These are phyloP conservation scores for Pholiota molesta DNA, from an alignment of 768 basidiomycete genomes.

Conservation along the genomic window DNA sequence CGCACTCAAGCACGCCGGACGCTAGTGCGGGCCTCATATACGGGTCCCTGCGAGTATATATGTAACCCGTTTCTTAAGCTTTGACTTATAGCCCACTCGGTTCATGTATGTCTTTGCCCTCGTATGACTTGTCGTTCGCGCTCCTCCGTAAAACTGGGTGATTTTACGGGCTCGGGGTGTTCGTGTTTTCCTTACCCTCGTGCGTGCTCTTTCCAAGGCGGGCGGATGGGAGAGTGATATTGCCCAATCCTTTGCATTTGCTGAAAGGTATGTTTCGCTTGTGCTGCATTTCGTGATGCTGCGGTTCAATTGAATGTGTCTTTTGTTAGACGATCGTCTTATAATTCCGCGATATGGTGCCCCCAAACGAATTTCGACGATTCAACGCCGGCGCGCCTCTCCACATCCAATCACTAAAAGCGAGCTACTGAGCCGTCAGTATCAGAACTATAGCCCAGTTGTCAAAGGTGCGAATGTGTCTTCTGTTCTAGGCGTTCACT, in stretches of 20 bases:
- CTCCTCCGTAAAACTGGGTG: conserved; percentile 14
- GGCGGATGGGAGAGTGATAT: conserved; percentile 22
- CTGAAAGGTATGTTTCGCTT: conserved; percentile 13
- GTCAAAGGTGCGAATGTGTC: background rate
- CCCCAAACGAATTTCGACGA: background rate
- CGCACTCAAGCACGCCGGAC: background rate
- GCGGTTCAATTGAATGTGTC: background rate
- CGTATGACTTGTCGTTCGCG: conserved; percentile 16
- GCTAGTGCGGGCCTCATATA: background rate
- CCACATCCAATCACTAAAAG: background rate
- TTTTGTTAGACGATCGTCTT: background rate
- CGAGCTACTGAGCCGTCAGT: background rate
- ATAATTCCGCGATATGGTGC: background rate
- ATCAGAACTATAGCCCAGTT: background rate
- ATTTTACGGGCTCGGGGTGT: conserved; percentile 9
- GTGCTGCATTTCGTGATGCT: background rate
- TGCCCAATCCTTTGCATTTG: conserved; percentile 21
- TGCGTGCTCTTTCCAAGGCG: conserved; percentile 25
- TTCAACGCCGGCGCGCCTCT: background rate
- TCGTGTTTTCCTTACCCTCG: conserved; percentile 23
- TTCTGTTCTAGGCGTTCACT: no score
- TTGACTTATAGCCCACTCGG: background rate
- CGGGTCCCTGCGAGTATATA: background rate
- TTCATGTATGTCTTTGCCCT: conserved; percentile 12
- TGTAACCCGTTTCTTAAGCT: background rate